A percentile compares a stretch with the other conserved stretches of the same genome.
These are phyloP conservation scores for Grosmannia huntii DNA, from an alignment of 2,329 filamentous ascomycete genomes.

Conservation along the genomic window DNA sequence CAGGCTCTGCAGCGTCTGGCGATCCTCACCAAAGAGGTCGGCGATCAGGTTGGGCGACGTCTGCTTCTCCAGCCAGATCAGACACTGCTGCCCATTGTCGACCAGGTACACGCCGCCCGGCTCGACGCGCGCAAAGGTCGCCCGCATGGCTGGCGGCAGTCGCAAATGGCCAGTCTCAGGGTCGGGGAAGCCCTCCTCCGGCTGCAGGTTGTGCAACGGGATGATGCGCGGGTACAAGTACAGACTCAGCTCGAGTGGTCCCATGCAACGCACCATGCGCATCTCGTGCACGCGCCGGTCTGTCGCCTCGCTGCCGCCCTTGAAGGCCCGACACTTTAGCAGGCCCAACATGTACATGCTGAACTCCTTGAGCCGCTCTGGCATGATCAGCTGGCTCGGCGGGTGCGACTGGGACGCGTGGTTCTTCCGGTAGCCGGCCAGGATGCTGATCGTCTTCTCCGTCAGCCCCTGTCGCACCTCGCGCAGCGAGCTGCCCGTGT, in stretches of 20 bases:
- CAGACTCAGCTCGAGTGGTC: constrained; percentile 69
- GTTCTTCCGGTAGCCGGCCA: constrained; percentile 86
- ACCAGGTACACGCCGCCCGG: constrained; percentile 89
- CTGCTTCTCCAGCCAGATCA: constrained; percentile 85
- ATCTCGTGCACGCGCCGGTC: constrained; percentile 87
- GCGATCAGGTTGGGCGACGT: constrained; percentile 83
- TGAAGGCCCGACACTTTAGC: constrained; percentile 84
- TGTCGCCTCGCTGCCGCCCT: constrained; percentile 79
- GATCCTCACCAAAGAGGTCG: constrained; percentile 77
- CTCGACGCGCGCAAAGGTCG: constrained; percentile 79
- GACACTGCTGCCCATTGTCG: constrained; percentile 84
- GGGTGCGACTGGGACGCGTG: constrained; percentile 73
- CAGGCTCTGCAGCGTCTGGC: constrained; percentile 57
- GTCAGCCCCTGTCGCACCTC: constrained; percentile 74
- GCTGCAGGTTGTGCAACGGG: constrained; percentile 75
- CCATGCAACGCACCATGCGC: constrained; percentile 80
- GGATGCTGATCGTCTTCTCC: constrained; percentile 85
- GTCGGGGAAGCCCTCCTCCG: constrained; percentile 86
- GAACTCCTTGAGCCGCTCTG: constrained; percentile 91
- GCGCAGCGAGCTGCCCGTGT: constrained; percentile 59
- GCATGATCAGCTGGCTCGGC: constrained; percentile 84
- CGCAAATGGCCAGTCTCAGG: constrained; percentile 70
- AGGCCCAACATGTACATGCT: constrained; percentile 90
- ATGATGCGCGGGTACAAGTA: constrained; percentile 95
- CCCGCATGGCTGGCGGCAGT: constrained; percentile 67